Evolutionary conservation across 2,329 filamentous ascomycete species (phyloP), one percentile per base, ranked within the genome.

Genomic region (Monilinia laxa): DNA sequence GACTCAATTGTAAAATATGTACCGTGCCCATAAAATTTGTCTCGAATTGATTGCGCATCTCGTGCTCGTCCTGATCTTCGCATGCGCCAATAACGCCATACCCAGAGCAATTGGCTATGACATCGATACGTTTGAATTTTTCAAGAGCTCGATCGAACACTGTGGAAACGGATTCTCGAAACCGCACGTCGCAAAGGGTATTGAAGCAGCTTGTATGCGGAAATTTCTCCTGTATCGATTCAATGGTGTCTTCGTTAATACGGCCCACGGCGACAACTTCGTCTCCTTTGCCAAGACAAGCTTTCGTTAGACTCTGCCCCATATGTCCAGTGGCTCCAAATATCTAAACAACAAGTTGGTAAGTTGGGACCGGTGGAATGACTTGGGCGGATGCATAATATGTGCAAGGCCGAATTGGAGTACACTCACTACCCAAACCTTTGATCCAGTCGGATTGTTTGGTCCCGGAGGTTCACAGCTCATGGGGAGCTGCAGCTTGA

Each of bases 251-350:
- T 79, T 96, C 91, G 73, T 90, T 87, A 18, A 88, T 89, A 70
- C 92, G 89, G 11, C 95, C 95, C 12, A 97, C 93, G 9, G 92
- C 92, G 3, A 89, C 88, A 67, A 97, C 94, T 62, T 89, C 84
- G 76, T 99, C 95, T 72, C 90, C 90, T 73, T 92, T 90, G 20
- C 86, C 83, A 28, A 98, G 83, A 20, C 91, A 92, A 65, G 86
- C 87, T 74, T 95, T 94, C 68, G 94, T 91, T 25, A 98, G 86
- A 10, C 91, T 96, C 63, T 92, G 89, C 68, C 95, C 95, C 84
- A 98, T 96, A 75, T 99, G 95, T 66, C 95, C 95, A n/a, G 93
- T 97, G 59, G 92, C 93, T 59, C 95, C 95, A 78, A 97, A 99
- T 65, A 98, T 83, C 92, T 93, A 68, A 52, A 18, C 49, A 45